These are phyloP conservation scores for Suillus luteus DNA, from an alignment of 768 basidiomycete genomes.

Conservation along the genomic window DNA sequence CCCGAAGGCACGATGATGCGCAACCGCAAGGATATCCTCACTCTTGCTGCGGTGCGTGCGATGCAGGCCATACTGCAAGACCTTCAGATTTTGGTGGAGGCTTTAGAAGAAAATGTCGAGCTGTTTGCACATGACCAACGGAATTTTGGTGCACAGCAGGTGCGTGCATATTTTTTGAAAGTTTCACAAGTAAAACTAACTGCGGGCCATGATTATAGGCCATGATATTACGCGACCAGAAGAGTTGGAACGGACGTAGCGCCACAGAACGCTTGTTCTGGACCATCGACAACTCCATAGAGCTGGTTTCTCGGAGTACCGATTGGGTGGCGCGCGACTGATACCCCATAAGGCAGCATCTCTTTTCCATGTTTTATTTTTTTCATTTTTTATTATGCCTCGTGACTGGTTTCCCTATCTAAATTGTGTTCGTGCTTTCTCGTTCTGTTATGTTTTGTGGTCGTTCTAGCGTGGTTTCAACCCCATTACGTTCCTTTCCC, in stretches of 20 bases:
- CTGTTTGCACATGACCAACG: slow-evolving; percentile 92
- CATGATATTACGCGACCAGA: slow-evolving; percentile 94
- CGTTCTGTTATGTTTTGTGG: slow-evolving; percentile 13
- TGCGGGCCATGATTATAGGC: slow-evolving; percentile 52
- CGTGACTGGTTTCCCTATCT: slow-evolving; percentile 11
- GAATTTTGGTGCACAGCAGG: slow-evolving; percentile 97
- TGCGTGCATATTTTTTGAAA: slow-evolving; percentile 33
- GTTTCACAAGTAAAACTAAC: neutral
- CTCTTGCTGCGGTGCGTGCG: slow-evolving; percentile 71
- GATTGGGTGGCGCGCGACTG: slow-evolving; percentile 84
- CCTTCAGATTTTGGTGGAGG: slow-evolving; percentile 83
- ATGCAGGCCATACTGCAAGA: slow-evolving; percentile 87
- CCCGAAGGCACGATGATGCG: slow-evolving; percentile 49
- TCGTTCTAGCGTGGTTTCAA: slow-evolving; percentile 16
- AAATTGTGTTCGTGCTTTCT: slow-evolving; percentile 17
- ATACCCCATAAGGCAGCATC: slow-evolving; percentile 9
- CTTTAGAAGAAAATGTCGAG: slow-evolving; percentile 87
- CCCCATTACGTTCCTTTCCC: slow-evolving; percentile 6
- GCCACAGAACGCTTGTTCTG: slow-evolving; percentile 92
- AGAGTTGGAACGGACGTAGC: slow-evolving; percentile 91
- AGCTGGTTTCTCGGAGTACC: slow-evolving; percentile 80
- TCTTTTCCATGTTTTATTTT: neutral
- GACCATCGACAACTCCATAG: slow-evolving; percentile 88
- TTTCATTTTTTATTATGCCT: slow-evolving; percentile 1
- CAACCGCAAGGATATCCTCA: slow-evolving; percentile 78